Evolutionary conservation across 169 alveolate genomes (phyloP), one percentile per base, ranked within the genome.

Genomic region (Plasmodium adleri): DNA sequence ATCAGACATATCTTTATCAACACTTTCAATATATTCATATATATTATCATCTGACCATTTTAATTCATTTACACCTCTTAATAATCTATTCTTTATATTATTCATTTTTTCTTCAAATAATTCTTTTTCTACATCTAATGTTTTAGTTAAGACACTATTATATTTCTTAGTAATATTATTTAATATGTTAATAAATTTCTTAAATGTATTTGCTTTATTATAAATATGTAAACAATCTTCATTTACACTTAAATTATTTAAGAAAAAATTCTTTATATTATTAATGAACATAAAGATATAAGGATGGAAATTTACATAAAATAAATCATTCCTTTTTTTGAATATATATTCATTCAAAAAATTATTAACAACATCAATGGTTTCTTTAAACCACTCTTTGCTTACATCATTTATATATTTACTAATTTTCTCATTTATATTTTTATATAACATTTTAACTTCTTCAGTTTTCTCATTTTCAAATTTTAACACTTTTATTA

Each of bases 231-330:
- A 60, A 20, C 91, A 83, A 17, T 83, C 91, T 15, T 43, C 72
- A 68, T 83, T 83, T 7, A 83, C 83, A n/a, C 52, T 49, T 17
- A 83, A 24, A 67, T 83, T 83, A 62, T 83, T 83, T 49, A 83
- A 26, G 52, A 67, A 83, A 7, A 83, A 26, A 58, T 83, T 83
- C 28, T 83, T 83, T 47, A 83, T 52, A 49, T 83, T 83, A 17
- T 47, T 54, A 56, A 83, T 83, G 49, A 83, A 83, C 74, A 83
- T 58, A 60, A 83, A 83, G 20, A 83, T 83, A 26, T 83, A 60
- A 13, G 83, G 91, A 68, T 83, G 91, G 63, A 83, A 83, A 26
- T 83, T 83, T 32, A 83, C 91, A 47, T 83, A 83, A 49, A 83
- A 83, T 32, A 54, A 43, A 20, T 54, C 85, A 4, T 56, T 24